Conservation (phyloP, 2,329 filamentous ascomycete species). For the Claviceps purpurea region DNA sequence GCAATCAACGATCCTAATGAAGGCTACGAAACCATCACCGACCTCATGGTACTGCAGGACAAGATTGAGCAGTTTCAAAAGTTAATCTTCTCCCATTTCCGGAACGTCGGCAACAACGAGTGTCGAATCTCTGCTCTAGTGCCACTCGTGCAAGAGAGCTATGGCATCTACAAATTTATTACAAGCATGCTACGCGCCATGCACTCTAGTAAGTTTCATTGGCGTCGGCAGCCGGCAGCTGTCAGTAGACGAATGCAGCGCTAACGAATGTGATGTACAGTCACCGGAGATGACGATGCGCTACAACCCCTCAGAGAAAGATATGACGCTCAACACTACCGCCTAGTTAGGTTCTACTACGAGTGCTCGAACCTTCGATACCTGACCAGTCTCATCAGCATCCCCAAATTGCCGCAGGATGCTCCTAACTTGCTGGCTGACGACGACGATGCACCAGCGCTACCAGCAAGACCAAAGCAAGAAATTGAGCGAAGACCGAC, state of each 20-base stretch:
- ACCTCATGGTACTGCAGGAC: constrained; percentile 92
- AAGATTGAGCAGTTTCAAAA: constrained; percentile 99
- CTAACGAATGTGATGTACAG: constrained; percentile 27
- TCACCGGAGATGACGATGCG: constrained; percentile 86
- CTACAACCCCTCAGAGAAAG: constrained; percentile 74
- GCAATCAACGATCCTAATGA: constrained; percentile 98
- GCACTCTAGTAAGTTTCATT: constrained; percentile 62
- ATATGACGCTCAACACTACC: constrained; percentile 93
- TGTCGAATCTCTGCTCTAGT: constrained; percentile 91
- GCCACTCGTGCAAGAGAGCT: constrained; percentile 90
- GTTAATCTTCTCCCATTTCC: constrained; percentile 93
- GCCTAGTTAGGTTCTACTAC: constrained; percentile 95
- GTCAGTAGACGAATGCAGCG: background rate
- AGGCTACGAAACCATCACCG: constrained; percentile 90
- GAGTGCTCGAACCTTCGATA: constrained; percentile 97
- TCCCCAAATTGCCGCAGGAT: constrained; percentile 89
- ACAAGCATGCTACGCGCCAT: constrained; percentile 98
- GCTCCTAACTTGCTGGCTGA: constrained; percentile 79
- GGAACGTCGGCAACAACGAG: constrained; percentile 83
- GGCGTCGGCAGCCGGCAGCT: background rate
- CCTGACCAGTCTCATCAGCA: constrained; percentile 87
- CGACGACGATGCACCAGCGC: constrained; percentile 68
- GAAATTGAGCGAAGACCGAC: constrained; percentile 57
- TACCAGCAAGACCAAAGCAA: constrained; percentile 69
- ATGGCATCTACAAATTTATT: constrained; percentile 98